Base-by-base conservation (phyloP, 192 early-diverging fungal species). In the Thamnidium elegans region DNA sequence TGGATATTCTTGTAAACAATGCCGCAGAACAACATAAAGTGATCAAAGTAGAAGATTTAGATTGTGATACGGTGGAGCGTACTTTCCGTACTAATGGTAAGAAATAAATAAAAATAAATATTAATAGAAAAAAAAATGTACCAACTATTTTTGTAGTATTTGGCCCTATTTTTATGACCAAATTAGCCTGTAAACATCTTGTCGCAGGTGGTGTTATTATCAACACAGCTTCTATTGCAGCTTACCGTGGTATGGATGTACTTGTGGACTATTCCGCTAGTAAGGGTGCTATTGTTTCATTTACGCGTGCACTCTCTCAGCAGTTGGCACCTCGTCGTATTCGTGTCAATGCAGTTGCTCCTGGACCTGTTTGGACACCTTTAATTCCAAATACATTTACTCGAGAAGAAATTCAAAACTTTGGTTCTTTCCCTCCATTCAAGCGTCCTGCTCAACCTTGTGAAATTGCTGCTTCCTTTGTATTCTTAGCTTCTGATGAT, bases 301-400 rank as follows among this genome's bases (percentile, higher is more conserved):
- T 84, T 47, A 84, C 82, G 8, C 74, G 82, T 59, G 74, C 78
- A 3, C 69, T 83, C 17, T 70, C 80, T 11, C 65, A 68, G 17
- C 80, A 83, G 39, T 67, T 84, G 21, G 68, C 74, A 20, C 30
- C 8, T 31, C 68, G 78, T 52, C 74, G 73, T 36, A 84, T 84
- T 42, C 64, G 80, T 20, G 78, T 82, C 4, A 82, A 84, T 62
- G 80, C 82, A 54, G 78, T 83, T 11, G 81, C 81, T 34, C 80
- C 81, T 62, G 71, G 77, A 42, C 81, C 81, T 34, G 75, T 83
- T 47, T 83, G 81, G 81, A 82, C 81, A 42, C 81, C 81, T 30
- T 74, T 82, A 17, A 78, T 73, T 50, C 68, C 72, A 19, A 75
- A 70, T 52, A 76, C 77, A 9, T 70, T 73, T 43, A 55, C 55